Conservation (phyloP, 139 green algal genomes). For the Chlorella sorokiniana region DNA sequence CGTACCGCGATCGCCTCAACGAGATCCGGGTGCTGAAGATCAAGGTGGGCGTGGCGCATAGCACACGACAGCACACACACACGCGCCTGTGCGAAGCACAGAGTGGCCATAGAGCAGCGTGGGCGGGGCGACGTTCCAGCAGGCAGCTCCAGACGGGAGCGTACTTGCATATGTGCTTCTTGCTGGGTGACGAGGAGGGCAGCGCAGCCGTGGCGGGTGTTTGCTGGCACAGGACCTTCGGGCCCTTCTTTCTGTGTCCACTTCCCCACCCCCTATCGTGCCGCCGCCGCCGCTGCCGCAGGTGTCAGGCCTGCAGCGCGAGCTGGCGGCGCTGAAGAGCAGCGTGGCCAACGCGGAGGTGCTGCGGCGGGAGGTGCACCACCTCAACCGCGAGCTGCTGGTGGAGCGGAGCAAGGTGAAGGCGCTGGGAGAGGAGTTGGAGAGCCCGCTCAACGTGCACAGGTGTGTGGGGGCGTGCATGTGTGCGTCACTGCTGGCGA, state of each 20-base stretch:
- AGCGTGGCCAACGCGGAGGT: slow-evolving; percentile 83
- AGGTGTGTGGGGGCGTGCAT: slow-evolving; percentile 27
- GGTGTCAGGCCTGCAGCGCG: slow-evolving; percentile 78
- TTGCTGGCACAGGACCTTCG: too few species aligned
- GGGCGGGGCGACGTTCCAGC: too few species aligned
- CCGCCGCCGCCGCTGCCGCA: background rate
- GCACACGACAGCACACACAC: too few species aligned
- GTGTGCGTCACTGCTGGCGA: too few species aligned
- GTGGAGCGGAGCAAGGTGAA: slow-evolving; percentile 76
- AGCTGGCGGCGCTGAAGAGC: slow-evolving; percentile 83
- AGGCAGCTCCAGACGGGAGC: too few species aligned
- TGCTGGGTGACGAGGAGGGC: too few species aligned
- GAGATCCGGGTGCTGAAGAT: slow-evolving; percentile 91
- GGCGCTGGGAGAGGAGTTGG: slow-evolving; percentile 90
- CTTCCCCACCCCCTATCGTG: too few species aligned
- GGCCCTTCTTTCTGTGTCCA: too few species aligned
- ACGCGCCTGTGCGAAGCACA: too few species aligned
- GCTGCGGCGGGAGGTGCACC: slow-evolving; percentile 90
- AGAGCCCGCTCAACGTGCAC: slow-evolving; percentile 96
- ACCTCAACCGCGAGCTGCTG: slow-evolving; percentile 82
- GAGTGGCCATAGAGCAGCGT: too few species aligned
- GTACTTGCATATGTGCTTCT: too few species aligned
- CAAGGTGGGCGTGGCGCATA: slow-evolving; percentile 46
- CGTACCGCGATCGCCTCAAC: slow-evolving; percentile 89
- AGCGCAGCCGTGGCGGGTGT: too few species aligned